phyloP scores from a whole-genome alignment of 768 basidiomycete genomes.

The Glaciozyma antarctica region DNA sequence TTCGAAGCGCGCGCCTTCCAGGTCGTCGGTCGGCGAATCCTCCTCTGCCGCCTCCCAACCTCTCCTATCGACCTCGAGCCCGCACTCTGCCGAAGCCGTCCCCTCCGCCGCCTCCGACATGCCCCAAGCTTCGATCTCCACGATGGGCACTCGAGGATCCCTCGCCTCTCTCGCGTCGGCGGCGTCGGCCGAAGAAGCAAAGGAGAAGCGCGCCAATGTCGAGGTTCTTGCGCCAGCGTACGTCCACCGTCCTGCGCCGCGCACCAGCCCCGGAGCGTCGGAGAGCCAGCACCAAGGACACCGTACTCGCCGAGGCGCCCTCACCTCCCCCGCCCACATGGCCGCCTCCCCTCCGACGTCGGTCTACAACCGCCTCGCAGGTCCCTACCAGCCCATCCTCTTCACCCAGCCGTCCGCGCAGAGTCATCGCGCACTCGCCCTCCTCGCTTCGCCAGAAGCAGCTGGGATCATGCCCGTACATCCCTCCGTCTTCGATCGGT shows the following conservation, averaged over 20 bases:
- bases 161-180: not conserved
- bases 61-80: not conserved
- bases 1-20: not conserved
- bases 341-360: constrained; percentile 33
- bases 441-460: constrained; percentile 29
- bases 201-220: not conserved
- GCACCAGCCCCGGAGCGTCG: not conserved
- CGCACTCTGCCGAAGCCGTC: no score
- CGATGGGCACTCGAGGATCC: not conserved
- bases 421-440: constrained; percentile 26
- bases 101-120: not conserved
- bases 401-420: constrained; percentile 5
- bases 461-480: constrained; percentile 26
- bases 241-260: constrained; percentile 1
- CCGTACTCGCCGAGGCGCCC: not conserved
- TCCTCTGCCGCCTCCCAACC: not conserved
- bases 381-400: constrained; percentile 33
- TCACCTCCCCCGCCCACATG: constrained; percentile 14
- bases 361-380: constrained; percentile 33
- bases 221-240: not conserved
- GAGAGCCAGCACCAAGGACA: not conserved
- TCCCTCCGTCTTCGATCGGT: constrained; percentile 2
- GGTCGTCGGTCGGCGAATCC: not conserved
- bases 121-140: not conserved
- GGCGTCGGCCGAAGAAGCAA: not conserved